Base-by-base conservation (phyloP, 2,329 filamentous ascomycete genomes). In the Fusarium bulbicola region DNA sequence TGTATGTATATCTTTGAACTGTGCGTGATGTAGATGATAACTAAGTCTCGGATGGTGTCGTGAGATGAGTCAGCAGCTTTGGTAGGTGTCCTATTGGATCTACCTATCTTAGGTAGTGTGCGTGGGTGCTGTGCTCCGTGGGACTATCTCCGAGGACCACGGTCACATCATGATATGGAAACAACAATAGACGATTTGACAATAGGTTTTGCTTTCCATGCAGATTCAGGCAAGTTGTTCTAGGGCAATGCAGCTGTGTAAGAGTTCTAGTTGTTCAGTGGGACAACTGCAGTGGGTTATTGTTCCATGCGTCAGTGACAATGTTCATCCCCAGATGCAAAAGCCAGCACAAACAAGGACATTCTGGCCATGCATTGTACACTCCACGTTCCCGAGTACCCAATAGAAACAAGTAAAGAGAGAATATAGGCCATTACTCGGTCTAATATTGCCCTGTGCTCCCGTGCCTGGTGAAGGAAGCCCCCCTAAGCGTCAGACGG, bases 51-150 rank as follows among this genome's bases (percentile, higher is more conserved):
- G 54, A 50, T 36, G n/a, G 53, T 54, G 52, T 70, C 59, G 59
- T 74, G 66, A 62, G 74, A 77, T 78, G 76, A 78, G 76, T 78
- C 72, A 78, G 76, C 76, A 61, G 39, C 56, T 73, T 65, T 46
- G 49, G 50, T 45, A 32, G 43, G 32, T 36, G 52, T 68, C 60
- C 59, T 26, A 78, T 77, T 78, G 76, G 76, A 40, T 59, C 32
- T 34, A 34, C 32, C 14, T 34, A 34, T 34, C 67, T 53, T n/a
- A n/a, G n/a, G n/a, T n/a, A 45, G 42, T 46, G 40, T 46, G 18
- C 32, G 32, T 52, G 47, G 47, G 47, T 50, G 47, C n/a, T 24
- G 47, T 50, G 45, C 39, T 62, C 58, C 34, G 42, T 60, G 49
- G 34, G 52, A 59, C 39, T 46, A 43, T 40, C 43, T 59, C 57